Percentiles rank a stretch among this genome's conserved stretches.
Evolutionary conservation across 2,329 filamentous ascomycete genomes (phyloP).

Genomic region (Fusarium nisikadoi): DNA sequence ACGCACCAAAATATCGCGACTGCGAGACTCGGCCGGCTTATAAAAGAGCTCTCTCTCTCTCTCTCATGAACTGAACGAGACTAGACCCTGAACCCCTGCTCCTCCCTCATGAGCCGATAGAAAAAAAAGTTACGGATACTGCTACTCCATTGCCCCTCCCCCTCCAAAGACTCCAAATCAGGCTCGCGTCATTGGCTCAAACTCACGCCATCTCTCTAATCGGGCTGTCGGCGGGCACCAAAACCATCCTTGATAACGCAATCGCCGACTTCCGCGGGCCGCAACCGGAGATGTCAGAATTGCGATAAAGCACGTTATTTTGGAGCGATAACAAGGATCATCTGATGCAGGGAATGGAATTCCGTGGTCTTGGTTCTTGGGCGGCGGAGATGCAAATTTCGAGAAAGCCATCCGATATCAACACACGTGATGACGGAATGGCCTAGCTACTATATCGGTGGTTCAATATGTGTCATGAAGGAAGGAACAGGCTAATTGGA

Average conservation of each 20-base stretch:
- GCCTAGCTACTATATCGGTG: neutral
- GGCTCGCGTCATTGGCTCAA: slow-evolving; percentile 39
- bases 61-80: neutral
- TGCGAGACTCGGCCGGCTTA: slow-evolving; percentile 34
- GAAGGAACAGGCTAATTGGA: too few relatives aligned
- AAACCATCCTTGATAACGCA: slow-evolving; percentile 24
- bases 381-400: slow-evolving; percentile 41
- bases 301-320: slow-evolving; percentile 29
- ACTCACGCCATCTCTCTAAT: slow-evolving; percentile 50
- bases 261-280: slow-evolving; percentile 46
- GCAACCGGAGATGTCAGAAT: slow-evolving; percentile 44
- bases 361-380: slow-evolving; percentile 7
- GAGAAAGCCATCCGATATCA: neutral
- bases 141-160: slow-evolving; percentile 30
- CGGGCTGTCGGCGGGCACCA: slow-evolving; percentile 42
- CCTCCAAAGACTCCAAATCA: slow-evolving; percentile 36
- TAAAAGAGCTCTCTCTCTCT: slow-evolving; percentile 18
- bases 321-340: slow-evolving; percentile 3
- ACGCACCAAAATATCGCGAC: slow-evolving; percentile 4
- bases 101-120: slow-evolving; percentile 17
- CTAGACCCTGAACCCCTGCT: slow-evolving; percentile 15
- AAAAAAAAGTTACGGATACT: slow-evolving; percentile 18
- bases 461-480: neutral
- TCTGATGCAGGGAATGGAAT: slow-evolving; percentile 2
- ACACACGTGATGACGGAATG: neutral